Evolutionary conservation across 1,284 basidiomycete genomes (phyloP).

Genomic region (Puccinia coronata): DNA sequence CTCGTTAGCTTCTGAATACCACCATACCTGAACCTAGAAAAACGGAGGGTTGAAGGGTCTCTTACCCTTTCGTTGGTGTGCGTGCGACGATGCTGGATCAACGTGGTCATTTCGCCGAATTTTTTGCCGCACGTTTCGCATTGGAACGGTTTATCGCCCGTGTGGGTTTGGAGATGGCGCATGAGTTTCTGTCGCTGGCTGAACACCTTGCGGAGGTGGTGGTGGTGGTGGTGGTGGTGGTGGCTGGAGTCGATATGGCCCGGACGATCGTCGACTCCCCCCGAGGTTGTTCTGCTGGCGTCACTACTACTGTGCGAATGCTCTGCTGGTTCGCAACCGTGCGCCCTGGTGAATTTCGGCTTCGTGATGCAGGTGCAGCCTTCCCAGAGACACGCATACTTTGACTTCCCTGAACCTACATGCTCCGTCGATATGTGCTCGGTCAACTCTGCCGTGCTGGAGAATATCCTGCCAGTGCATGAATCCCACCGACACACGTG

Average conservation of each 20-base stretch:
- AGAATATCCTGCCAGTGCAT: conserved; percentile 50
- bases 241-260: not conserved
- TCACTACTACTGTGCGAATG: not conserved
- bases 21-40: no score
- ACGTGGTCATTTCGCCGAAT: conserved; percentile 57
- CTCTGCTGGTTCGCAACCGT: no score
- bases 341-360: not conserved
- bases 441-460: conserved; percentile 55
- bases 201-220: conserved; percentile 53
- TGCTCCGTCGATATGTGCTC: conserved; percentile 56
- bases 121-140: conserved; percentile 53
- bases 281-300: not conserved
- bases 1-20: not conserved
- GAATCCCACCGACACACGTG: conserved; percentile 35
- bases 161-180: conserved; percentile 54
- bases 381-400: conserved; percentile 57
- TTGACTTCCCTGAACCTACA: conserved; percentile 57
- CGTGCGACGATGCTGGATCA: conserved; percentile 58
- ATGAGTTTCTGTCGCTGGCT: conserved; percentile 58
- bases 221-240: no score
- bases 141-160: conserved; percentile 56
- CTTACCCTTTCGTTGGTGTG: conserved; percentile 57
- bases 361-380: conserved; percentile 53
- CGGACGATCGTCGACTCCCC: conserved; percentile 41
- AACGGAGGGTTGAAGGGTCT: no score